Percentiles rank a stretch among this genome's conserved stretches.
These are phyloP conservation scores for Debaryomyces maramus DNA, from an alignment of 805 yeast species.

Conservation along the genomic window DNA sequence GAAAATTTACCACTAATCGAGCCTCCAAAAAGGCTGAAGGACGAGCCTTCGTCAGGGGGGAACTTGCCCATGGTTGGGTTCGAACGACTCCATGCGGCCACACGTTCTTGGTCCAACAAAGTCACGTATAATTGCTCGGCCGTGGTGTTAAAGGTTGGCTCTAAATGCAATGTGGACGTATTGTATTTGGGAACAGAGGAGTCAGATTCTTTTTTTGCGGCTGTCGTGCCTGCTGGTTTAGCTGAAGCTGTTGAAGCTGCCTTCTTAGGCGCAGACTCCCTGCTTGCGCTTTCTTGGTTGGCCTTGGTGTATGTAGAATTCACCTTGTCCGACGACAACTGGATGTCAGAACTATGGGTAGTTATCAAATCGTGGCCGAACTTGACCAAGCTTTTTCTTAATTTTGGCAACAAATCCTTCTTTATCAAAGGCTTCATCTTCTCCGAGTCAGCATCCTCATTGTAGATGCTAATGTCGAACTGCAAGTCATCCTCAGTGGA, in stretches of 20 bases:
- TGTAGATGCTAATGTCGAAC: conserved; percentile 69
- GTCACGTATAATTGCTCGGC: conserved; percentile 84
- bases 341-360: conserved; percentile 83
- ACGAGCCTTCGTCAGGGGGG: conserved; percentile 56
- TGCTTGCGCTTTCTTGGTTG: conserved; percentile 37
- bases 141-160: conserved; percentile 80
- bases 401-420: conserved; percentile 60
- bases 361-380: conserved; percentile 79
- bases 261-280: conserved; percentile 24
- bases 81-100: conserved; percentile 90
- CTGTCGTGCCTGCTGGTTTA: conserved; percentile 8
- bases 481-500: conserved; percentile 83
- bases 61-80: conserved; percentile 52
- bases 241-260: conserved; percentile 11
- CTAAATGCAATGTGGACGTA: conserved; percentile 75
- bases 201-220: conserved; percentile 15
- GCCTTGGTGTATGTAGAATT: conserved; percentile 45
- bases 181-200: conserved; percentile 61
- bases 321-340: conserved; percentile 55
- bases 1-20: conserved; percentile 72
- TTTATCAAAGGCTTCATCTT: conserved; percentile 54
- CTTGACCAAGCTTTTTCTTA: conserved; percentile 56
- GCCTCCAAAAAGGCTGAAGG: conserved; percentile 80
- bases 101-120: conserved; percentile 70
- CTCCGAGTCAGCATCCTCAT: conserved; percentile 48